Evolutionary conservation across 306 rosid genomes (phyloP), one percentile per base, ranked within the genome.

Genomic region (Sindora glabra): DNA sequence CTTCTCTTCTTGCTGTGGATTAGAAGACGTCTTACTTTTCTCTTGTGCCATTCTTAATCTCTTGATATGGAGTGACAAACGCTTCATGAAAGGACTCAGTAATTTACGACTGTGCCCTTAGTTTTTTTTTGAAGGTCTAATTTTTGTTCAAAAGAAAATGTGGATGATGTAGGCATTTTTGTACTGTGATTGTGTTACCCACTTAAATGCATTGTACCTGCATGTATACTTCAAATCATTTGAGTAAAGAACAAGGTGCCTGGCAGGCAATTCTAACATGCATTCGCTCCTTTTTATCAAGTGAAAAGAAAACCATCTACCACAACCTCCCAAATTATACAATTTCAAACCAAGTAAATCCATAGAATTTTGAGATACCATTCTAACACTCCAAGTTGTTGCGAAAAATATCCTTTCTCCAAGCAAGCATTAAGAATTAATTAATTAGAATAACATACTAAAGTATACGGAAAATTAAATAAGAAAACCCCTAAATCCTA

Each of bases 331-430:
- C 33, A 15, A 61, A 62, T 24, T 62, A 48, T 45, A 44, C 42
- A 23, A 56, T 45, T 56, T 66, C 38, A 29, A 46, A 72, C 38
- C 69, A 40, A 34, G 10, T 18, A 29, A 29, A 53, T 13, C 6
- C 38, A 5, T 36, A 3, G 10, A 23, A 64, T 19, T 49, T 48
- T 25, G 48, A 41, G 26, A 33, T 50, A 41, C 46, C 18, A 62
- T 70, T 64, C 14, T 74, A 70, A 75, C 67, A 17, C 56, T 14
- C 59, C 41, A n/a, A n/a, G n/a, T n/a, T n/a, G n/a, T n/a, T n/a
- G n/a, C n/a, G n/a, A n/a, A n/a, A n/a, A n/a, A n/a, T n/a, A n/a
- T n/a, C n/a, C n/a, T n/a, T n/a, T n/a, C n/a, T n/a, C n/a, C n/a
- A n/a, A n/a, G n/a, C n/a, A n/a, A n/a, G n/a, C n/a, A n/a, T n/a